Evolutionary conservation across 176 grass and related monocot genomes (phyloP).

Genomic region (Chloris gayana): DNA sequence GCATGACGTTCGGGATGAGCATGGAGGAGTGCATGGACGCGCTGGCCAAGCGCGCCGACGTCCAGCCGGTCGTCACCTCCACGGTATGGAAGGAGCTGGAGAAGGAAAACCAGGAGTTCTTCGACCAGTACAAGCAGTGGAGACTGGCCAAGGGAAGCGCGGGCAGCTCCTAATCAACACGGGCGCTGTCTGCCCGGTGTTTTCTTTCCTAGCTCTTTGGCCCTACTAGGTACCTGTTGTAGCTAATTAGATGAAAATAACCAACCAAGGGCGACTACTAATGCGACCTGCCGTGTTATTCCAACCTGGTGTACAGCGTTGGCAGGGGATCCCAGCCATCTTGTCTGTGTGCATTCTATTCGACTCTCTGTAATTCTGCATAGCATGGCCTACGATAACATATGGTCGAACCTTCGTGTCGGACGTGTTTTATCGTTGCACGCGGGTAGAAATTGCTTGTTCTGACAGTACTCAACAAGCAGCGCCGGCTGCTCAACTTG

Average conservation of each 20-base stretch:
- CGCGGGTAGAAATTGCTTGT: too few relatives aligned
- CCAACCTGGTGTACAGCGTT: too few relatives aligned
- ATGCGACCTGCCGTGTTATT: too few relatives aligned
- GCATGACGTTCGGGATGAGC: conserved; percentile 83
- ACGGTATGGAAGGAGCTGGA: conserved; percentile 96
- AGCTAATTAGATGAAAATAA: conserved; percentile 19
- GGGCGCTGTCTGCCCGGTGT: background rate
- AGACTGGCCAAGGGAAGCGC: background rate
- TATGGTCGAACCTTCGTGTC: too few relatives aligned
- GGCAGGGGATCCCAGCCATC: too few relatives aligned
- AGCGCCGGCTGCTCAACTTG: too few relatives aligned
- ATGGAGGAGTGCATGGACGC: conserved; percentile 90
- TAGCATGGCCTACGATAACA: too few relatives aligned
- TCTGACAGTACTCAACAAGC: too few relatives aligned
- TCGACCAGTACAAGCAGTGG: conserved; percentile 56
- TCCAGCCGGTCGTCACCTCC: conserved; percentile 68
- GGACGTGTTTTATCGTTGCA: too few relatives aligned
- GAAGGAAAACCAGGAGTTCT: conserved; percentile 93
- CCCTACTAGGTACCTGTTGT: background rate
- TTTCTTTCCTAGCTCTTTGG: background rate
- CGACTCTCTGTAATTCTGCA: too few relatives aligned
- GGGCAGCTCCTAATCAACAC: background rate
- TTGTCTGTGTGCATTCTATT: too few relatives aligned
- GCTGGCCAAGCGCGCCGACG: conserved; percentile 67
- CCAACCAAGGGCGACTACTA: background rate